A percentile compares a stretch with the other conserved stretches of the same genome.
Evolutionary conservation across 108 stramenopile species (phyloP).

Genomic region (Cyclostephanos tholiformis): DNA sequence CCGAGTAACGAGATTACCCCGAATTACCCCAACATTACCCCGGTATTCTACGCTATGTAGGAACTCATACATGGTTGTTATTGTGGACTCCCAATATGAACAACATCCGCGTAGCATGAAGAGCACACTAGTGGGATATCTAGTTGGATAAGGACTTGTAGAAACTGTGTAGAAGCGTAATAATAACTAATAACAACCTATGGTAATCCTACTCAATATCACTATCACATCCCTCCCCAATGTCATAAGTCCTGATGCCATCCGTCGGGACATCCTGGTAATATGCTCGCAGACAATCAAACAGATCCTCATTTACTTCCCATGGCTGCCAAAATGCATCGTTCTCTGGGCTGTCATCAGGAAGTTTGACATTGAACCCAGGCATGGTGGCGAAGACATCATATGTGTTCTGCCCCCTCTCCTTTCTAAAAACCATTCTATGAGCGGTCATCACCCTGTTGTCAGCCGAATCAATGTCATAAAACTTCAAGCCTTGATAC

Average conservation of each 20-base stretch:
- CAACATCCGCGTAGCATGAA: no score
- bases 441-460: neutral
- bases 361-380: neutral
- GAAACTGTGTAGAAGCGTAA: no score
- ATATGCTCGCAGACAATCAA: constrained; percentile 1
- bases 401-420: neutral
- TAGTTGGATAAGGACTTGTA: no score
- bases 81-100: no score
- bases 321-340: neutral
- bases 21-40: no score
- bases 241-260: neutral
- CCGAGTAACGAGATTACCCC: no score
- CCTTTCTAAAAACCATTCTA: constrained; percentile 9
- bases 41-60: no score
- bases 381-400: neutral
- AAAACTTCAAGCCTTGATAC: constrained; percentile 2
- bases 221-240: constrained; percentile 3
- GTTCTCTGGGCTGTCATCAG: neutral
- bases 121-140: no score
- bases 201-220: neutral
- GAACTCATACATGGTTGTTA: no score
- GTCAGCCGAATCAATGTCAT: neutral
- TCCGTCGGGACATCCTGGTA: neutral
- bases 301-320: neutral
- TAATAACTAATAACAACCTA: no score